Evolutionary conservation across 768 basidiomycete genomes (phyloP), one percentile per base, ranked within the genome.

Genomic region (Auricularia heimuer): DNA sequence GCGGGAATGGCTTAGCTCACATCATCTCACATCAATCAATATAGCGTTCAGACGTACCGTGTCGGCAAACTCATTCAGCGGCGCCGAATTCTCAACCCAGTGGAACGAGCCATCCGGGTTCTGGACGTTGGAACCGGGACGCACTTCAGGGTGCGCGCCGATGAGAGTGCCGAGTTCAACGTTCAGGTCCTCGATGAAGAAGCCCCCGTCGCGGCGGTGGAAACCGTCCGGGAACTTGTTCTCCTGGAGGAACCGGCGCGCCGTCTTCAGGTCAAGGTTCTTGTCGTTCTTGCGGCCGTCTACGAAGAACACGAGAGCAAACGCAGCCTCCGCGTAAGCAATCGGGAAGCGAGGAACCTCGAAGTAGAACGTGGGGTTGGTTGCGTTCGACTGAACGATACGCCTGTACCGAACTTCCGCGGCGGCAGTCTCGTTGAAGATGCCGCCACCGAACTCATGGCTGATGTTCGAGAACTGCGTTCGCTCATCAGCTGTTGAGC

Each of bases 321-420:
- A 65, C 14, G 62, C 39, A 33, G 65, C 34, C 37, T 65, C 65
- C 42, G 65, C 58, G 45, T 62, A 65, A 6, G 61, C 60, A 3
- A 61, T 36, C 14, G 54, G 33, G 24, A 56, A 62, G 14, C 65
- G 65, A 14, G 61, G 58, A 7, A 44, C 35, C 10, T 35, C 33
- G 65, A 65, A 65, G 39, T 33, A 36, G 42, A 65, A 62, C 29
- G 62, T 42, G 4, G 65, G 65, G 65, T 65, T 65, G 44, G 58
- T 61, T 3, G 33, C 42, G 54, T 47, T 62, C n/a, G 61, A 61
- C 33, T 65, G 60, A n/a, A 62, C 24, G 21, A 65, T 61, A 35
- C 65, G 65, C 44, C 42, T n/a, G 61, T 39, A 62, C 11, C 65
- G 58, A 45, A 44, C 36, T 36, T 65, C 42, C 8, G 61, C 29